Conservation (phyloP, 305 asterid species). For the Fraxinus ornus region DNA sequence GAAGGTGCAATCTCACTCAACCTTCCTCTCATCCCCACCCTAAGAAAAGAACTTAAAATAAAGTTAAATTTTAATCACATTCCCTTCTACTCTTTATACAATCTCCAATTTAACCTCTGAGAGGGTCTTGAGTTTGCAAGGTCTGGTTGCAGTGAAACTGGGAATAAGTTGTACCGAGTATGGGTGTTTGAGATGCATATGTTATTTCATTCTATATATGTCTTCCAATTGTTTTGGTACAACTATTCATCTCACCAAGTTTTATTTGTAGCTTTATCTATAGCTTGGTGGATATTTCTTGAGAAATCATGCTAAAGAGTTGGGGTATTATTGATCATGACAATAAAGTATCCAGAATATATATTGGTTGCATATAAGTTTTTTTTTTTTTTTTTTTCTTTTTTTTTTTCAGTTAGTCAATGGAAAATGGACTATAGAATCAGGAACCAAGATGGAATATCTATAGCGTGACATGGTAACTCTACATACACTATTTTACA, state of each 20-base stretch:
- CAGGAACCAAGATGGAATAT: background rate
- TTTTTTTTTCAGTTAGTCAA: background rate
- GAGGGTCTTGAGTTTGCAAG: background rate
- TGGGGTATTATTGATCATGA: background rate
- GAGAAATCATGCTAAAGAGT: background rate
- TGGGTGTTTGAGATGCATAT: background rate
- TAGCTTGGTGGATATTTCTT: background rate
- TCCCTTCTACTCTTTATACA: background rate
- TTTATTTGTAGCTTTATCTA: background rate
- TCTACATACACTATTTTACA: slow-evolving; percentile 12
- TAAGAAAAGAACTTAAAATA: background rate
- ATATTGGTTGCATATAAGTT: background rate
- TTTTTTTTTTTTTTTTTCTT: too few relatives aligned
- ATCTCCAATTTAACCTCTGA: background rate
- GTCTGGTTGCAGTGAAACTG: background rate
- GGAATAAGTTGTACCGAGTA: background rate
- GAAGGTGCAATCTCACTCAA: slow-evolving; percentile 53
- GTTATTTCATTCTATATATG: background rate
- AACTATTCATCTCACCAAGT: background rate
- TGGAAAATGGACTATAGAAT: background rate
- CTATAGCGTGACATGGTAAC: background rate
- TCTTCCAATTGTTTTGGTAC: background rate
- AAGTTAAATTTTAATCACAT: background rate
- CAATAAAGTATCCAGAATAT: background rate
- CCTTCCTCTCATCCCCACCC: background rate